Conservation (phyloP, 805 yeast genomes). For the Barnettozyma sucrosica region DNA sequence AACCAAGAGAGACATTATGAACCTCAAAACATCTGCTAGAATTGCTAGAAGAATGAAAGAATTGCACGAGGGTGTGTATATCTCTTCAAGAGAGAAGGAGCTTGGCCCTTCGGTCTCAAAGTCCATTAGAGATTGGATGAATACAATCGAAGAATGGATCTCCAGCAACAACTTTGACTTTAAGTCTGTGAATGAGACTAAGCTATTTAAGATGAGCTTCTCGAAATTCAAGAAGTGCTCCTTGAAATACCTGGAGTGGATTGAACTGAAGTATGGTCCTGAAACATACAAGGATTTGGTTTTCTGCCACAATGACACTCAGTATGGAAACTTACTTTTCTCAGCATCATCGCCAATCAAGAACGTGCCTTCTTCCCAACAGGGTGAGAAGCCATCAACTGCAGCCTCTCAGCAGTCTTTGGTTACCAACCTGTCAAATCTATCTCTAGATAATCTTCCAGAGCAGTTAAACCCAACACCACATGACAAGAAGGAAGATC, state of each 20-base stretch:
- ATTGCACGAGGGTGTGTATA: conserved; percentile 71
- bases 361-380: not conserved
- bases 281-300: conserved; percentile 46
- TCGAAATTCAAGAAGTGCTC: conserved; percentile 43
- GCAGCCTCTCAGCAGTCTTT: conserved; percentile 9
- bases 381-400: conserved; percentile 1
- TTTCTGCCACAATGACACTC: conserved; percentile 95
- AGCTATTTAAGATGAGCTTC: conserved; percentile 43
- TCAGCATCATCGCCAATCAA: conserved; percentile 45
- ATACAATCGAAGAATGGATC: conserved; percentile 39
- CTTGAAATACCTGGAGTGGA: conserved; percentile 54
- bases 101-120: conserved; percentile 67
- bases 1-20: conserved; percentile 65
- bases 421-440: conserved; percentile 17
- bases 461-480: conserved; percentile 29
- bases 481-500: conserved; percentile 46
- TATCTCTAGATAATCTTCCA: conserved; percentile 20
- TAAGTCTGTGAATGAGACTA: conserved; percentile 25
- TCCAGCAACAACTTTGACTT: conserved; percentile 30
- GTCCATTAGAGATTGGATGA: conserved; percentile 66
- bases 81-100: conserved; percentile 49
- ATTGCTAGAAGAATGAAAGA: conserved; percentile 97
- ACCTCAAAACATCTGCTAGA: conserved; percentile 69
- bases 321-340: conserved; percentile 86
- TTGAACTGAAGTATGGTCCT: conserved; percentile 41